phyloP scores from a whole-genome alignment of 257 asterid species.

The Plectranthus barbatus region DNA sequence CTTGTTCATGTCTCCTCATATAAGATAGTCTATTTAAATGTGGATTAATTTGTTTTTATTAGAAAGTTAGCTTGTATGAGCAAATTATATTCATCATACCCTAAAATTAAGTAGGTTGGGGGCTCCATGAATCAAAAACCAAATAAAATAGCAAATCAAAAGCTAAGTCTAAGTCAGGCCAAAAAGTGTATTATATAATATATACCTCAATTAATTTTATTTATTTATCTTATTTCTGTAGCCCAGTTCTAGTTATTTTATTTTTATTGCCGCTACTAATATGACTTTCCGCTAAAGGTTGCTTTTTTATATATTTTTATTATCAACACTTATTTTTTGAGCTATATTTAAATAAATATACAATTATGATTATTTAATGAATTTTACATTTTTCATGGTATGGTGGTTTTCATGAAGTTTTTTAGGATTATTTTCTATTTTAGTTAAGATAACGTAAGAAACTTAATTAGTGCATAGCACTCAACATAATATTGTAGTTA shows the following conservation, averaged over 20 bases:
- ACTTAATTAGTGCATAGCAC: background rate
- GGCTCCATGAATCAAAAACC: constrained; percentile 49
- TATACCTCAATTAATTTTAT: background rate
- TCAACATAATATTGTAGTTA: background rate
- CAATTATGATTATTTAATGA: background rate
- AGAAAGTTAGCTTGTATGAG: background rate
- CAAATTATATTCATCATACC: background rate
- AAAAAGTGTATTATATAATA: no score
- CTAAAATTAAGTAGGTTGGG: constrained; percentile 46
- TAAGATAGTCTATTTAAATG: background rate
- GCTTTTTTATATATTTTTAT: background rate
- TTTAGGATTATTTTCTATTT: background rate
- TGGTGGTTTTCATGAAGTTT: background rate
- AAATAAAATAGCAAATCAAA: constrained; percentile 10
- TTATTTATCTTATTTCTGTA: constrained; percentile 5
- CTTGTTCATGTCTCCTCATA: constrained; percentile 16
- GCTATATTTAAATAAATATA: no score
- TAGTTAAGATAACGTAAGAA: background rate
- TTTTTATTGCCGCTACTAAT: background rate
- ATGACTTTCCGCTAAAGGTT: constrained; percentile 25
- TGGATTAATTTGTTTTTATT: background rate
- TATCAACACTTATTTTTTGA: no score
- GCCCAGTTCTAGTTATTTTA: background rate
- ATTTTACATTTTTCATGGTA: background rate
- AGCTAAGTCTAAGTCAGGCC: constrained; percentile 15